Evolutionary conservation across 306 rosid genomes (phyloP), one percentile per base, ranked within the genome.

Genomic region (Aeschynomene evenia): DNA sequence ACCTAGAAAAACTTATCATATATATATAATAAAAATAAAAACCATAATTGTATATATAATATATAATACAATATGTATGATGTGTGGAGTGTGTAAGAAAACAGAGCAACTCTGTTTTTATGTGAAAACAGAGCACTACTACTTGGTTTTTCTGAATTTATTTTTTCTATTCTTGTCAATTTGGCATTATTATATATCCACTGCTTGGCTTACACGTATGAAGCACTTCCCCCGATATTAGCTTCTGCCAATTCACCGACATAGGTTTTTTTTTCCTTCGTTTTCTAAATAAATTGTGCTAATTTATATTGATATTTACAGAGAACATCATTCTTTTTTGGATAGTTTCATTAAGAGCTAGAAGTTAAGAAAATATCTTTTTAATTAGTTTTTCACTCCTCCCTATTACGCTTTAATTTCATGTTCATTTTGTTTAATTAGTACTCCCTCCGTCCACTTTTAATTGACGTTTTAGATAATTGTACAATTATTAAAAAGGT

Each of bases 31-130:
- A 20, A 2, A 68, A 13, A 46, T 2, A 48, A 36, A 36, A n/a
- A n/a, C n/a, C n/a, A n/a, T n/a, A n/a, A n/a, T n/a, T n/a, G n/a
- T n/a, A n/a, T n/a, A n/a, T 0, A 16, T 11, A 28, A 49, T 26
- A 64, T 42, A 28, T 23, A 14, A n/a, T n/a, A n/a, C n/a, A n/a
- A n/a, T 13, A 14, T 20, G 19, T 54, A 4, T 19, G 45, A 29
- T 26, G 16, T 55, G 45, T 12, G 18, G n/a, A 24, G 48, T 15
- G 26, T 55, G 46, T 7, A 18, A 39, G 24, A 37, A 18, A 60
- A 60, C 76, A 54, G 77, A 53, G 52, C 18, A 31, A 18, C 68
- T 65, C 71, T 52, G 77, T 68, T 64, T 73, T 20, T 22, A 20
- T 28, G 76, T 69, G 52, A 34, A 66, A 74, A 74, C 51, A n/a